These are phyloP conservation scores for Globisporangium rhizosaccharum DNA, from an alignment of 352 stramenopile genomes.

Conservation along the genomic window DNA sequence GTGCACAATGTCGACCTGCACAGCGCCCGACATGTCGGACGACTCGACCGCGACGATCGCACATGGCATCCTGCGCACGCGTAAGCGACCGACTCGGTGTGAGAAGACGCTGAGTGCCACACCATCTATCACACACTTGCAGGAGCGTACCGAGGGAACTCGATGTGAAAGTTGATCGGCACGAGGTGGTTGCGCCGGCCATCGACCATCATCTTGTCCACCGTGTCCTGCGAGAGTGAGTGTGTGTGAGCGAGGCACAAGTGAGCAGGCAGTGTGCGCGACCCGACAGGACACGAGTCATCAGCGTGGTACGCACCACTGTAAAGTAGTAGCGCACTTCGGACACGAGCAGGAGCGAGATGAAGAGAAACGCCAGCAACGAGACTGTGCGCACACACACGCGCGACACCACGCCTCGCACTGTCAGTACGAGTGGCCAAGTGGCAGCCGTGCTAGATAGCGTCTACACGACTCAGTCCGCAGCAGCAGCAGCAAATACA, in stretches of 20 bases:
- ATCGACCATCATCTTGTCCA: slow-evolving; percentile 85
- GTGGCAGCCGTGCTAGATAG: too few species aligned
- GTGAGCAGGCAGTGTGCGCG: neutral
- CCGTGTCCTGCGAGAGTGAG: slow-evolving; percentile 39
- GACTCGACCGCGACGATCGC: slow-evolving; percentile 67
- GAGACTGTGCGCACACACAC: slow-evolving; percentile 38
- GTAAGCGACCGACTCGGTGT: neutral
- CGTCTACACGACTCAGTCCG: too few species aligned
- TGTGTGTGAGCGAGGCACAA: neutral
- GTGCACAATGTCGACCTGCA: slow-evolving; percentile 72
- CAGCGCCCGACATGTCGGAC: slow-evolving; percentile 58
- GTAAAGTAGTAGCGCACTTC: slow-evolving; percentile 76
- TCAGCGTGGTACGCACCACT: slow-evolving; percentile 21
- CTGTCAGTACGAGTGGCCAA: neutral
- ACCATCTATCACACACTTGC: neutral
- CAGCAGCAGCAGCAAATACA: neutral
- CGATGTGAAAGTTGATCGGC: slow-evolving; percentile 75
- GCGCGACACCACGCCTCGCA: neutral
- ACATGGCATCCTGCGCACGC: slow-evolving; percentile 57
- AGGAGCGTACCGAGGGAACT: slow-evolving; percentile 50
- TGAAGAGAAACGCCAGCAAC: slow-evolving; percentile 59
- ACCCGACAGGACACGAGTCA: too few species aligned
- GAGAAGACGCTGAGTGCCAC: neutral
- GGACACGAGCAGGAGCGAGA: slow-evolving; percentile 58
- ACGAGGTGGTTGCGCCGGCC: slow-evolving; percentile 61